Percentiles rank a stretch among this genome's conserved stretches.
phyloP scores from a whole-genome alignment of 805 yeast genomes.

The Yarrowia sp. region DNA sequence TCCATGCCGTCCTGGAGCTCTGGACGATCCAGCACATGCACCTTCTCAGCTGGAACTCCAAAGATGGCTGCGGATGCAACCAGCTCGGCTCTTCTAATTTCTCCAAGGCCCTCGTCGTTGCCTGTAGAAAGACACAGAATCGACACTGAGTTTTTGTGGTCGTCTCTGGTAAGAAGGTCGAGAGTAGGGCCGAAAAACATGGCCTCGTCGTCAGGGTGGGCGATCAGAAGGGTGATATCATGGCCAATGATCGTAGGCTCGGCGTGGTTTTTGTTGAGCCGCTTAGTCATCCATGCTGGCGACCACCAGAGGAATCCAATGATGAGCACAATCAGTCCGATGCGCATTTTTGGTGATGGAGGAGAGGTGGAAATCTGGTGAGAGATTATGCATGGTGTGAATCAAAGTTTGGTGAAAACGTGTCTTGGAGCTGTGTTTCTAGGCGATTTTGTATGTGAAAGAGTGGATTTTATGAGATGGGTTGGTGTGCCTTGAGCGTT shows the following conservation, averaged over 20 bases:
- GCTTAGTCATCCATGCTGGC: constrained; percentile 17
- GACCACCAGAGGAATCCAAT: constrained; percentile 9
- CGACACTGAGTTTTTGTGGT: constrained; percentile 51
- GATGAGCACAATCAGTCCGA: constrained; percentile 8
- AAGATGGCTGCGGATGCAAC: constrained; percentile 51
- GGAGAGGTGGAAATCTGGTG: background rate
- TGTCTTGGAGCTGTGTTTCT: no score
- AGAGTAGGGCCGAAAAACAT: constrained; percentile 92
- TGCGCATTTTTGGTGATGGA: constrained; percentile 3
- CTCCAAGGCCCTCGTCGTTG: constrained; percentile 71
- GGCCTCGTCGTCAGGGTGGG: constrained; percentile 98
- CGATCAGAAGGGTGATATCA: constrained; percentile 54
- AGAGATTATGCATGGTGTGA: background rate
- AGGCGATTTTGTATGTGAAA: no score
- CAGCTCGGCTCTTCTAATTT: constrained; percentile 59
- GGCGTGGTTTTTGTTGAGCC: background rate
- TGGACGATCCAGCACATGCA: constrained; percentile 50
- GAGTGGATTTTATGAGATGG: no score
- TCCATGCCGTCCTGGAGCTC: constrained; percentile 68
- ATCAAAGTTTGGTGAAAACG: background rate
- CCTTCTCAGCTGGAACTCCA: constrained; percentile 45
- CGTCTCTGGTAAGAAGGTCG: constrained; percentile 48
- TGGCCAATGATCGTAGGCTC: constrained; percentile 26
- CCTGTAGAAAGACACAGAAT: constrained; percentile 77
- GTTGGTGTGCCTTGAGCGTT: no score